Conservation (phyloP, 1,284 basidiomycete genomes). For the Gomphus bonarii region DNA sequence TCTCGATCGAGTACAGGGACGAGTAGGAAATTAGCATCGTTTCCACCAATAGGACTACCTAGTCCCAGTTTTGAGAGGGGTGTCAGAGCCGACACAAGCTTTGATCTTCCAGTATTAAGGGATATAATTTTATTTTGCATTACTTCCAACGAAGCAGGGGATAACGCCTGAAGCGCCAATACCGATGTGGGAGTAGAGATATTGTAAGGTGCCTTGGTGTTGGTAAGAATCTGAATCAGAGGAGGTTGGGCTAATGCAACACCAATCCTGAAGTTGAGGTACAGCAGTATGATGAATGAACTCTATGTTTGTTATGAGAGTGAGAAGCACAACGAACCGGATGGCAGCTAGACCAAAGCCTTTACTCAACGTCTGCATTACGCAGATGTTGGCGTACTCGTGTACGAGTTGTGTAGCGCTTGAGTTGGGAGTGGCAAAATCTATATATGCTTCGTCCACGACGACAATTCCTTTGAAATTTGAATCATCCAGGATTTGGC, state of each 20-base stretch:
- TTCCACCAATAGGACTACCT: conserved; percentile 67
- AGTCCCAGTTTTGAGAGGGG: conserved; percentile 36
- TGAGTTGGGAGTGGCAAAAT: conserved; percentile 63
- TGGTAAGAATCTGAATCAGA: conserved; percentile 85
- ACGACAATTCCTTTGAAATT: conserved; percentile 86
- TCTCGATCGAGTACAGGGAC: conserved; percentile 58
- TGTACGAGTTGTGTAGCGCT: conserved; percentile 51
- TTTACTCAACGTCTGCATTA: conserved; percentile 94
- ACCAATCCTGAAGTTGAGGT: conserved; percentile 67
- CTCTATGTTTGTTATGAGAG: neutral
- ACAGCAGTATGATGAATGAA: neutral
- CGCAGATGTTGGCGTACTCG: conserved; percentile 83
- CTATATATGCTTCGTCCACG: conserved; percentile 97
- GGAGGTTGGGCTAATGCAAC: conserved; percentile 85
- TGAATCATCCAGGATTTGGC: conserved; percentile 68
- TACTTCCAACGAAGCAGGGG: conserved; percentile 45
- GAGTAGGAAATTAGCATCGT: conserved; percentile 89
- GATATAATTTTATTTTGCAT: conserved; percentile 62
- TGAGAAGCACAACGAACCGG: conserved; percentile 39
- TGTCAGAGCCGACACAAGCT: conserved; percentile 41
- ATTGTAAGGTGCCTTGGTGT: conserved; percentile 98
- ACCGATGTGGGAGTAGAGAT: conserved; percentile 86
- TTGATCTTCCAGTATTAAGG: conserved; percentile 49
- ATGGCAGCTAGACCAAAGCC: conserved; percentile 95
- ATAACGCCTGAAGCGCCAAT: conserved; percentile 74